Percentiles rank a stretch among this genome's conserved stretches.
These are phyloP conservation scores for Pyrenophora graminea DNA, from an alignment of 2,329 filamentous ascomycete species.

Conservation along the genomic window DNA sequence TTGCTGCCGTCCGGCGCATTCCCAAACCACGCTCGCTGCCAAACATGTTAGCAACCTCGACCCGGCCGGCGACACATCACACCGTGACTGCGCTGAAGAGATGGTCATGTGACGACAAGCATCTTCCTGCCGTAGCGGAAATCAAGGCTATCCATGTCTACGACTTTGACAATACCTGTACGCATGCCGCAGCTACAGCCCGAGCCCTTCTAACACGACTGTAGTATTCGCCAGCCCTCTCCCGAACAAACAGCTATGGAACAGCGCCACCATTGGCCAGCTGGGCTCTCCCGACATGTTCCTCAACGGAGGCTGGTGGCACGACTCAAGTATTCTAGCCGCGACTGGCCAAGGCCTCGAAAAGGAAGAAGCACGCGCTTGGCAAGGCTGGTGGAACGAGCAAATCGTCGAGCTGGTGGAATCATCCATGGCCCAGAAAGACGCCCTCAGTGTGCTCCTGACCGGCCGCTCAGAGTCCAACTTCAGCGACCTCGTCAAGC, in stretches of 20 bases:
- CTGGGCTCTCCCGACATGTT: constrained; percentile 78
- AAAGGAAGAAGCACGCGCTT: constrained; percentile 79
- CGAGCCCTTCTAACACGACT: constrained; percentile 8
- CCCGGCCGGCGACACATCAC: constrained; percentile 37
- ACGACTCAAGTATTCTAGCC: constrained; percentile 82
- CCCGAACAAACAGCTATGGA: constrained; percentile 89
- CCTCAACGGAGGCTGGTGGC: constrained; percentile 92
- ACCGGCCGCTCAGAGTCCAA: constrained; percentile 81
- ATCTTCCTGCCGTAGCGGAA: constrained; percentile 70
- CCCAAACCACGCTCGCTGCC: constrained; percentile 28
- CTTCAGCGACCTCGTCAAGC: constrained; percentile 79
- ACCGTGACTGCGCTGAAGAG: constrained; percentile 78
- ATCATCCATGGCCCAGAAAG: constrained; percentile 80
- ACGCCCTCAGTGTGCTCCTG: constrained; percentile 81
- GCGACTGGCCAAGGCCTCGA: constrained; percentile 83
- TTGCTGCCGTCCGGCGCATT: constrained; percentile 24
- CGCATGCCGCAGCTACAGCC: constrained; percentile 37
- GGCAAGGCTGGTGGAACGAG: constrained; percentile 98
- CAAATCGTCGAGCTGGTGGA: constrained; percentile 78
- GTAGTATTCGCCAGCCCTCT: constrained; percentile 88
- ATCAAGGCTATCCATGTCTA: constrained; percentile 88
- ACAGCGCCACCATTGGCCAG: constrained; percentile 73
- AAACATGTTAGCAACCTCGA: constrained; percentile 40
- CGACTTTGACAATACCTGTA: constrained; percentile 96
- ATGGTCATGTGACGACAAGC: constrained; percentile 79